phyloP scores from a whole-genome alignment of 169 alveolate genomes.

The Eimeria sp. region DNA sequence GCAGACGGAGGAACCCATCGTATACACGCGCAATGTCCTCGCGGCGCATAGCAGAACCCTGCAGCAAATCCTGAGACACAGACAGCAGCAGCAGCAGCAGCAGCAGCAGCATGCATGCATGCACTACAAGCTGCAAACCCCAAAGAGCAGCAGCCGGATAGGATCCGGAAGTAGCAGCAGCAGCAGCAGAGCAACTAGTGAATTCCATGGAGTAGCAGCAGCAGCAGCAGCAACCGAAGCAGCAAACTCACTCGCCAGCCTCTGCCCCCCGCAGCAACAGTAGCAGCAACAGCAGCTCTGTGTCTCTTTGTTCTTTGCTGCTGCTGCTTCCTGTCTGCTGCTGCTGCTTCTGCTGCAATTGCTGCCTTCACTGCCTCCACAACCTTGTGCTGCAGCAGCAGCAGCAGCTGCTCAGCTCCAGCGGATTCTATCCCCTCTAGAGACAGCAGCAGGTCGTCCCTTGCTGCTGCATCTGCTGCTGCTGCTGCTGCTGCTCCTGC shows the following conservation, averaged over 20 bases:
- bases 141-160: not conserved
- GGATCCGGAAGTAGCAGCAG: not conserved
- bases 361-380: slow-evolving; percentile 26
- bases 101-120: not conserved
- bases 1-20: slow-evolving; percentile 31
- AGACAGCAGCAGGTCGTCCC: slow-evolving; percentile 10
- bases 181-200: slow-evolving; percentile 13
- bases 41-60: slow-evolving; percentile 10
- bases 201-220: slow-evolving; percentile 11
- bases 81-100: slow-evolving; percentile 25
- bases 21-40: slow-evolving; percentile 10
- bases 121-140: not conserved
- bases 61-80: slow-evolving; percentile 36
- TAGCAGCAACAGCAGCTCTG: slow-evolving; percentile 20
- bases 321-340: slow-evolving; percentile 33
- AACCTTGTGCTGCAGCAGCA: slow-evolving; percentile 60
- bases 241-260: slow-evolving; percentile 39
- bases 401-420: slow-evolving; percentile 40
- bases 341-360: slow-evolving; percentile 33
- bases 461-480: slow-evolving; percentile 1
- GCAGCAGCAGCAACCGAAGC: not conserved
- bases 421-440: slow-evolving; percentile 13
- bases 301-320: slow-evolving; percentile 7
- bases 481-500: slow-evolving; percentile 23
- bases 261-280: slow-evolving; percentile 3